Evolutionary conservation across 2,329 filamentous ascomycete genomes (phyloP).

Genomic region (Pestalotiopsis fici): DNA sequence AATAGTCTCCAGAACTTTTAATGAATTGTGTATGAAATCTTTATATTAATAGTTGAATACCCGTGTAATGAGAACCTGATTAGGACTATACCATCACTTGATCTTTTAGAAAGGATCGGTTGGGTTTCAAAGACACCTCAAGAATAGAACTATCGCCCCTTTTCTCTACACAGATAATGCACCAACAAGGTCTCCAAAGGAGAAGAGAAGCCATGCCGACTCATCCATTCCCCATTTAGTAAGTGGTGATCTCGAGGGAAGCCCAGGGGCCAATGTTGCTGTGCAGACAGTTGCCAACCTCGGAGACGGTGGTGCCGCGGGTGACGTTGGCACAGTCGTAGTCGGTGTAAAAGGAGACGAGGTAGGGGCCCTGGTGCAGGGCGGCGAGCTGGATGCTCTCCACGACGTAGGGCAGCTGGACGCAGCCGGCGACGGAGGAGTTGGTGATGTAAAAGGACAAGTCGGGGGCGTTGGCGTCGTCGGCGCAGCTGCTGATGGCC

Average conservation of each 20-base stretch:
- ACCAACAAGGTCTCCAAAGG: too few species aligned
- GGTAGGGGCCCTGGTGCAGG: background rate
- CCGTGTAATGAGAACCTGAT: too few species aligned
- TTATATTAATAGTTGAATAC: too few species aligned
- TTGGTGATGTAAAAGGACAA: background rate
- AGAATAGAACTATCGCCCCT: background rate
- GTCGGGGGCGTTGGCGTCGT: background rate
- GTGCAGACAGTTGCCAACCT: background rate
- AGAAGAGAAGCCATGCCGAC: too few species aligned
- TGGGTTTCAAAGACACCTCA: background rate
- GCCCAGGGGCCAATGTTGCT: background rate
- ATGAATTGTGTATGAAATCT: too few species aligned
- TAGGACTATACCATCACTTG: too few species aligned
- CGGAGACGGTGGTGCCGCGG: constrained; percentile 1
- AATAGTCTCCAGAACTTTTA: too few species aligned
- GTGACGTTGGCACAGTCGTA: background rate
- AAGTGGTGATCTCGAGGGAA: background rate
- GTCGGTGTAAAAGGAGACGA: constrained; percentile 1
- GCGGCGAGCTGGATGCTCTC: background rate
- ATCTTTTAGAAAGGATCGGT: too few species aligned
- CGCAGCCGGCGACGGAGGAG: background rate
- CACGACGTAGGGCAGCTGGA: background rate
- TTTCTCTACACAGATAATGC: background rate
- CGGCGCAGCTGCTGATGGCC: background rate
- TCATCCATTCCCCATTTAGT: background rate